Base-by-base conservation (phyloP, 768 basidiomycete species). In the Suillus luteus region DNA sequence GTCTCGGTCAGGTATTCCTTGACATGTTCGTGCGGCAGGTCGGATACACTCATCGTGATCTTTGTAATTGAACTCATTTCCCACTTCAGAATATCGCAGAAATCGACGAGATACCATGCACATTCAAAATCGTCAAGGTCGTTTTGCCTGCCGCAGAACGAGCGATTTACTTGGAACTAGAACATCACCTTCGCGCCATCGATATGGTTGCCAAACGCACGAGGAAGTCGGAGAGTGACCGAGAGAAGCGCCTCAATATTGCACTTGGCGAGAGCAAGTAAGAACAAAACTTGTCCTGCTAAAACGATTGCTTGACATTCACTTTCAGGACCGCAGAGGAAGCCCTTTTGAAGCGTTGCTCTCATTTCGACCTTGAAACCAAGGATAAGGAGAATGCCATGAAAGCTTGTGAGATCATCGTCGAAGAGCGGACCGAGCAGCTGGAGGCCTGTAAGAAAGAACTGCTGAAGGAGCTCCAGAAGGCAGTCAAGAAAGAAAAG, bases 71-170 rank as follows among this genome's bases (percentile, higher is more conserved):
- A 51, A 59, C 63, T 69, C 19, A 65, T 38, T 65, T 33, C 10
- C 31, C 24, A 12, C 55, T 38, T 19, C 68, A 97, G 90, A 97
- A 97, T 70, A 88, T 96, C 59, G 95, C 96, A 10, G 96, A 98
- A 77, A 98, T 97, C 62, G 95, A 95, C 65, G 96, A 98, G 77
- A 98, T 98, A 62, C 91, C 91, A 1, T 93, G 88, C 78, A 83
- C 83, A 0, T 83, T 82, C 64, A 80, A 90, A 62, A 77, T 88
- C 35, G 81, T 88, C 67, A 79, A 80, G 33, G 85, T 96, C 31
- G 77, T 84, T 49, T 86, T 96, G 10, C 95, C 96, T 14, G 94
- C 95, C 7, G 93, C 96, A 0, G 96, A 97, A 75, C 91, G 92
- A 9, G 93, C 95, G 0, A 95, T 98, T 66, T 97, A 98, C 74